A percentile compares a stretch with the other conserved stretches of the same genome.
phyloP scores from a whole-genome alignment of 1,284 basidiomycete species.

The Tetrapyrgos nigripes region DNA sequence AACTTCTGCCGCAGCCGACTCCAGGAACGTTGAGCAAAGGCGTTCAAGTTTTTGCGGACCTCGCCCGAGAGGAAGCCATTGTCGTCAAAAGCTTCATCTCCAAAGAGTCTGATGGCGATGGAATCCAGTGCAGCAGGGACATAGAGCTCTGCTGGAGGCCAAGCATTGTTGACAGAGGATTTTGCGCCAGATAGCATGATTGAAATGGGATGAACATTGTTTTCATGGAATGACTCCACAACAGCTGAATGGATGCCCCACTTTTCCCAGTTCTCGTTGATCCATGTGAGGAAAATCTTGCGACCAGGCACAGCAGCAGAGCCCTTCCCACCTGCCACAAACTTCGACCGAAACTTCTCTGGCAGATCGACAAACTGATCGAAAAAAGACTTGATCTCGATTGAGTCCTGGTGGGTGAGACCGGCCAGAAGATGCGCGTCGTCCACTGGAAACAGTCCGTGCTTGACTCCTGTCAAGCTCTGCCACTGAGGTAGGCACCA shows the following conservation, averaged over 20 bases:
- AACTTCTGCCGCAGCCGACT: constrained; percentile 3
- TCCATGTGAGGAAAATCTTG: constrained; percentile 20
- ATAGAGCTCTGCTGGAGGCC: constrained; percentile 24
- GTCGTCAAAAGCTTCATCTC: constrained; percentile 20
- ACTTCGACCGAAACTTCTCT: constrained; percentile 23
- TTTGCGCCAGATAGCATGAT: constrained; percentile 5
- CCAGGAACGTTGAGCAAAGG: constrained; percentile 26
- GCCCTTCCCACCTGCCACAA: constrained; percentile 16
- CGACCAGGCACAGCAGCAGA: constrained; percentile 23
- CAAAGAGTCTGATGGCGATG: constrained; percentile 28
- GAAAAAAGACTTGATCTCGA: constrained; percentile 23
- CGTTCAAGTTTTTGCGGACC: constrained; percentile 8
- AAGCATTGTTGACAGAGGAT: not conserved
- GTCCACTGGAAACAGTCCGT: constrained; percentile 29
- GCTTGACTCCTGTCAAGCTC: constrained; percentile 25
- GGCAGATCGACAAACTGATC: constrained; percentile 12
- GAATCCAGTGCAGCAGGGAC: constrained; percentile 23
- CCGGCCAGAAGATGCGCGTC: constrained; percentile 23
- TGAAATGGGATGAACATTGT: constrained; percentile 24
- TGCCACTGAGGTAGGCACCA: constrained; percentile 30
- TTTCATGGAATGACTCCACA: constrained; percentile 16
- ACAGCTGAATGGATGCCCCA: constrained; percentile 28
- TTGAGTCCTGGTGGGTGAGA: constrained; percentile 17
- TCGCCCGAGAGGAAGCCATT: constrained; percentile 3
- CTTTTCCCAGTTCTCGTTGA: constrained; percentile 20